Evolutionary conservation across 306 rosid species (phyloP).

Genomic region (Arachis hypogaea): DNA sequence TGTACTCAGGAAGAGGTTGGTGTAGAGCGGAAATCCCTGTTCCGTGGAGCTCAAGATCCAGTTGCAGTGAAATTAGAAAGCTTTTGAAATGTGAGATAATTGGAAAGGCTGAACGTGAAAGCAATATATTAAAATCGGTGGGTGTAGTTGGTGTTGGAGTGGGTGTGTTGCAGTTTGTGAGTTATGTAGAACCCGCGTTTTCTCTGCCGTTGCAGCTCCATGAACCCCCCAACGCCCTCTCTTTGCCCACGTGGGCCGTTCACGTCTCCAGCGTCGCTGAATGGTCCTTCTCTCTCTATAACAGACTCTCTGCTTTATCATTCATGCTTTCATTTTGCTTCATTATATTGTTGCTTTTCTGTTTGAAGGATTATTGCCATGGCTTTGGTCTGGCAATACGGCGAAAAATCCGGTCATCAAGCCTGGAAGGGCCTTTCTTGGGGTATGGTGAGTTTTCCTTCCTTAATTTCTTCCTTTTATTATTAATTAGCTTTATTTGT

Average conservation of each 20-base stretch:
- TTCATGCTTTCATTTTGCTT: neutral
- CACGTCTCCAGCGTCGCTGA: constrained; percentile 91
- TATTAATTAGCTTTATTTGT: neutral
- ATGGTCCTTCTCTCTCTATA: neutral
- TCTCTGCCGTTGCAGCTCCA: constrained; percentile 55
- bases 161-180: constrained; percentile 55
- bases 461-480: neutral
- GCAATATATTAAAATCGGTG: neutral
- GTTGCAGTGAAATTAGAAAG: constrained; percentile 1
- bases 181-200: constrained; percentile 57
- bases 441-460: constrained; percentile 71
- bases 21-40: constrained; percentile 29
- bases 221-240: constrained; percentile 91
- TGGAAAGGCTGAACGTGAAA: constrained; percentile 30
- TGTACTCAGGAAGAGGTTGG: constrained; percentile 40
- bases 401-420: constrained; percentile 71
- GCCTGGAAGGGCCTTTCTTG: constrained; percentile 97
- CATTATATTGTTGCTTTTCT: constrained; percentile 12
- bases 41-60: constrained; percentile 24
- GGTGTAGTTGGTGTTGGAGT: constrained; percentile 49
- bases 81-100: neutral
- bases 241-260: constrained; percentile 94
- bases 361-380: constrained; percentile 79
- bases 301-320: neutral
- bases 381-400: constrained; percentile 96